phyloP scores from a whole-genome alignment of 1,284 basidiomycete species.

The Malassezia cuniculi region DNA sequence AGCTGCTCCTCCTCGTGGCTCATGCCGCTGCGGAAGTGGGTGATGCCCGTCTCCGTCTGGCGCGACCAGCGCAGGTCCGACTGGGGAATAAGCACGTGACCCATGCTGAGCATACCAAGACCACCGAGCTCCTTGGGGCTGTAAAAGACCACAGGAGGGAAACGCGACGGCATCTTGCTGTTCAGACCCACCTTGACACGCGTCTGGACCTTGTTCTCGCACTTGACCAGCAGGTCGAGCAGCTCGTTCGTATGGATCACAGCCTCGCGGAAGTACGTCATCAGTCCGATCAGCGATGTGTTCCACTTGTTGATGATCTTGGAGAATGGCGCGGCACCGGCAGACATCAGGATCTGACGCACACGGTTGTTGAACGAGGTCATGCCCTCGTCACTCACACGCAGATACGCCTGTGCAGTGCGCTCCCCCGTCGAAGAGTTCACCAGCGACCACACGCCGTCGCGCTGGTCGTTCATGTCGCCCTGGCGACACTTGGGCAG shows the following conservation, averaged over 20 bases:
- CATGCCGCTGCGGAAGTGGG: slow-evolving; percentile 96
- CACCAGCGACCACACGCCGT: slow-evolving; percentile 93
- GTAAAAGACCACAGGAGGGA: slow-evolving; percentile 59
- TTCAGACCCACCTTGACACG: slow-evolving; percentile 98
- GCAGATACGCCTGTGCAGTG: slow-evolving; percentile 90
- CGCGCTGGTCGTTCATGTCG: slow-evolving; percentile 91
- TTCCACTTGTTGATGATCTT: slow-evolving; percentile 99
- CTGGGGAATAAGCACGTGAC: slow-evolving; percentile 93
- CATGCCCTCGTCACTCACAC: slow-evolving; percentile 89
- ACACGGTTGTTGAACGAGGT: slow-evolving; percentile 50
- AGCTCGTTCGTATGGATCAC: slow-evolving; percentile 95
- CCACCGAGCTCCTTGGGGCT: slow-evolving; percentile 55
- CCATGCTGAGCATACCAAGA: slow-evolving; percentile 98
- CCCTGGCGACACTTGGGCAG: slow-evolving; percentile 86
- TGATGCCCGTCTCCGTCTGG: slow-evolving; percentile 78
- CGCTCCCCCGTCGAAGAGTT: slow-evolving; percentile 89
- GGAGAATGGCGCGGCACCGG: slow-evolving; percentile 93
- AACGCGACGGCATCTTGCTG: slow-evolving; percentile 98
- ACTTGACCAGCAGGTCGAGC: slow-evolving; percentile 42
- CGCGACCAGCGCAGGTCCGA: slow-evolving; percentile 95
- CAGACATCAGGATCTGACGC: slow-evolving; percentile 93
- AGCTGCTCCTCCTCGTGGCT: slow-evolving; percentile 53
- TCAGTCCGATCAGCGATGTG: slow-evolving; percentile 54
- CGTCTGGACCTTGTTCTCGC: slow-evolving; percentile 57
- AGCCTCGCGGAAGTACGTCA: slow-evolving; percentile 99